Evolutionary conservation across 768 basidiomycete species (phyloP).

Genomic region (Lyophyllum atratum): DNA sequence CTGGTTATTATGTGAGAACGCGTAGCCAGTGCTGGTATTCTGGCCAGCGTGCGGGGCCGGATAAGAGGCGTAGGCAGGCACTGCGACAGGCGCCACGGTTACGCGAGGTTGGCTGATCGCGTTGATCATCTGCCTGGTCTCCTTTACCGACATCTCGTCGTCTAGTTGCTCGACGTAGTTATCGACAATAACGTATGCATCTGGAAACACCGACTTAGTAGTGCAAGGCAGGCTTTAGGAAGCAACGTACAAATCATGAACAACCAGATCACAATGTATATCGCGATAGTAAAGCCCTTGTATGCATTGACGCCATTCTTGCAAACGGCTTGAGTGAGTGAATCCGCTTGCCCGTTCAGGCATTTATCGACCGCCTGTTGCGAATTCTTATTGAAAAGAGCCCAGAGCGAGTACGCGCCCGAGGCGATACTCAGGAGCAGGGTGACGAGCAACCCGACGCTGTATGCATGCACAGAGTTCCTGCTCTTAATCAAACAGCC

Average conservation of each 20-base stretch:
- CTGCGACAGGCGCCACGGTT: constrained; percentile 23
- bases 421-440: constrained; percentile 47
- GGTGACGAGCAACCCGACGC: constrained; percentile 43
- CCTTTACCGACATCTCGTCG: constrained; percentile 43
- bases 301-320: constrained; percentile 40
- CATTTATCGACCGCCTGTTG: constrained; percentile 38
- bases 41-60: constrained; percentile 6
- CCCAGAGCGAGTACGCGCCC: constrained; percentile 50
- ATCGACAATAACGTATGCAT: constrained; percentile 52
- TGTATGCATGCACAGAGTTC: constrained; percentile 45
- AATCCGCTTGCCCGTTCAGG: constrained; percentile 31
- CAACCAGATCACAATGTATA: constrained; percentile 54
- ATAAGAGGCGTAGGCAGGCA: constrained; percentile 20
- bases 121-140: constrained; percentile 25
- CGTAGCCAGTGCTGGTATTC: constrained; percentile 11
- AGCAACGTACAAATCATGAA: constrained; percentile 52
- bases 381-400: constrained; percentile 45
- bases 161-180: constrained; percentile 55
- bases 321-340: constrained; percentile 39
- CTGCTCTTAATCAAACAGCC: constrained; percentile 45
- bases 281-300: constrained; percentile 43
- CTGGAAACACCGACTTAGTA: constrained; percentile 30
- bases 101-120: constrained; percentile 18
- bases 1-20: constrained; percentile 16
- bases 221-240: background rate